Base-by-base conservation (phyloP, 2,329 filamentous ascomycete species). In the Colletotrichum sp. region DNA sequence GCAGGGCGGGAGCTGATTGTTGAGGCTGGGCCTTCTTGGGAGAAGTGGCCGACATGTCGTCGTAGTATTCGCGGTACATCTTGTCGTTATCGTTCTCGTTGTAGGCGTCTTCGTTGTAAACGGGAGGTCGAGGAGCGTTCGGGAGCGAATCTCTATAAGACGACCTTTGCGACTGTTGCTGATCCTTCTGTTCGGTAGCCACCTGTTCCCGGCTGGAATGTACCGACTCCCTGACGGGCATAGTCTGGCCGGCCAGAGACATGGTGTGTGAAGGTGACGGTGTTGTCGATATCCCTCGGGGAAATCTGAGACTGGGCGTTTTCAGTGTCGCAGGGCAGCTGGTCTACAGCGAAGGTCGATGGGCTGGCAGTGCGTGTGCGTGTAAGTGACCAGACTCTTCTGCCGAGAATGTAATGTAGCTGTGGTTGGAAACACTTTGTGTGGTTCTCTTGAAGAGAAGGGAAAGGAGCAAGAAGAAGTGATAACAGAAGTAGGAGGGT, bases 1-100 rank as follows among this genome's bases (percentile, higher is more conserved):
- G 90, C 7, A 91, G 82, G 52, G 87, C 86, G 12, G 89, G 90
- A 30, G 86, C 81, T 64, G 79, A 76, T 18, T 77, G 72, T 71
- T 76, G 68, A 78, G 28, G 76, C 49, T 66, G 72, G 63, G 69
- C 16, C 77, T 78, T 75, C 70, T 76, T 76, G 62, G 76, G 72
- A n/a, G 75, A 73, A 52, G 72, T 55, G 21, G 67, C 71, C 62
- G 72, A 77, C 70, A 77, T 77, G n/a, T 75, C 76, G 60, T 76
- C 67, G 77, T 78, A 77, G 74, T 76, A 79, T 60, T 75, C 77
- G 77, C 72, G 68, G 68, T 79, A 77, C 57, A 79, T 79, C 64
- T 76, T 76, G 32, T 76, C 49, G 52, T 71, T 71, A 26, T 78
- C 71, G 71, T 77, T 75, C 62, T 77, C 76, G 76, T 79, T 79